Evolutionary conservation across 179 eudicot genomes (phyloP).

Genomic region (Nepenthes alata): DNA sequence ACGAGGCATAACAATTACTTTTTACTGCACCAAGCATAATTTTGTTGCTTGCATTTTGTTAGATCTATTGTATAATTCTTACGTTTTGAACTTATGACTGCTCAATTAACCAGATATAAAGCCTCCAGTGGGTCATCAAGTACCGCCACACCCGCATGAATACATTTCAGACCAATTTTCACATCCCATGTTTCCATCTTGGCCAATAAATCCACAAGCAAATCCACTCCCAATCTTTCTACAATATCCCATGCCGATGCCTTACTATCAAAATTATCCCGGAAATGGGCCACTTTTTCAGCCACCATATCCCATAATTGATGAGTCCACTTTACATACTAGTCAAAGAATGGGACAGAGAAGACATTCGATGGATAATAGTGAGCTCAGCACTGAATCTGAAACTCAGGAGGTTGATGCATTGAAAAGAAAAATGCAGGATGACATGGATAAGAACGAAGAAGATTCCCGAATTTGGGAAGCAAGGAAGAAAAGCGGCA

Average conservation of each 20-base stretch:
- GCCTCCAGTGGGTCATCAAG: constrained; percentile 27
- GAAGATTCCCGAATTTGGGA: constrained; percentile 24
- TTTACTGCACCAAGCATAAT: too few species aligned
- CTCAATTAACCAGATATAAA: constrained; percentile 17
- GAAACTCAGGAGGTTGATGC: constrained; percentile 29
- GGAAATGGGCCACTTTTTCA: constrained; percentile 47
- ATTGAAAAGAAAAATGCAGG: constrained; percentile 15
- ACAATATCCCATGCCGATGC: constrained; percentile 77
- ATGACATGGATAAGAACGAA: constrained; percentile 24
- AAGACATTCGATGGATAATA: constrained; percentile 45
- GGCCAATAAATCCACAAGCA: constrained; percentile 73
- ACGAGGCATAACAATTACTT: too few species aligned
- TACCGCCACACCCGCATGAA: constrained; percentile 37
- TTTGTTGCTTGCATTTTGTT: background rate
- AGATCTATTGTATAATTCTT: background rate
- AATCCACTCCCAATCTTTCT: constrained; percentile 53
- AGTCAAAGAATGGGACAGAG: constrained; percentile 34
- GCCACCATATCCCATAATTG: constrained; percentile 47
- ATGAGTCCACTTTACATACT: constrained; percentile 31
- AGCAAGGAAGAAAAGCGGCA: constrained; percentile 39
- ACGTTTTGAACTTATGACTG: constrained; percentile 1
- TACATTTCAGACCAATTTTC: constrained; percentile 51
- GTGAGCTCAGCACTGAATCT: constrained; percentile 35
- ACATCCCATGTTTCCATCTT: constrained; percentile 60
- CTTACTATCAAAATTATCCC: constrained; percentile 60